Evolutionary conservation across 2,329 filamentous ascomycete genomes (phyloP), one percentile per base, ranked within the genome.

Genomic region (Colletotrichum gigasporum): DNA sequence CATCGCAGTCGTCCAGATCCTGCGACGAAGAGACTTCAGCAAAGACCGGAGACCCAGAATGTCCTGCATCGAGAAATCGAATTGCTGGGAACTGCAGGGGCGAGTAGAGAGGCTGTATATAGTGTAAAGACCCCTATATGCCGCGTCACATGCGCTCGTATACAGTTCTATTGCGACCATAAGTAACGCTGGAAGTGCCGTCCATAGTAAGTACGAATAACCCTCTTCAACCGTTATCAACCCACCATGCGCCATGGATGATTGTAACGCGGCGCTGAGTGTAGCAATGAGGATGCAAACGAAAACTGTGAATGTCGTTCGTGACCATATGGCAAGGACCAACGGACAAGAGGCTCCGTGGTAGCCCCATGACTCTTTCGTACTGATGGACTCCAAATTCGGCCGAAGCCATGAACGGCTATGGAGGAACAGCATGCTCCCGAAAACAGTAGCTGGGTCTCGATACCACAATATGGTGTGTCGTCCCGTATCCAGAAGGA

Each of bases 181-280:
- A 14, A 37, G 24, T 10, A 63, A 26, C 3, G 59, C 34, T n/a
- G 53, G 59, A 7, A 50, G 18, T 2, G 59, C 50, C 3, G 53
- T 63, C 59, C 59, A 63, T 9, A 63, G 20, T 6, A 63, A 7
- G 11, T 57, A 39, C n/a, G 35, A 41, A 12, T 56, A 57, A 9
- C 42, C 58, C n/a, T 56, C 58, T 12, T 56, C 28, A 12, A 62
- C 44, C 3, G 32, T 48, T 9, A 52, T 52, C 14, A 62, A 42
- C 10, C 58, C 58, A 9, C 11, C 14, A 8, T 55, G 24, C 5
- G 26, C 9, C 20, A 34, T 14, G 2, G 58, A 62, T 3, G 24
- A 20, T n/a, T 22, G 14, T 10, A 62, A 28, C 12, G 52, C 30
- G 12, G 41, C 14, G n/a, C 35, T 37, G 5, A 62, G 51, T 12